Evolutionary conservation across 1,139 yeast genomes (phyloP).

Genomic region (Hanseniaspora sp.): DNA sequence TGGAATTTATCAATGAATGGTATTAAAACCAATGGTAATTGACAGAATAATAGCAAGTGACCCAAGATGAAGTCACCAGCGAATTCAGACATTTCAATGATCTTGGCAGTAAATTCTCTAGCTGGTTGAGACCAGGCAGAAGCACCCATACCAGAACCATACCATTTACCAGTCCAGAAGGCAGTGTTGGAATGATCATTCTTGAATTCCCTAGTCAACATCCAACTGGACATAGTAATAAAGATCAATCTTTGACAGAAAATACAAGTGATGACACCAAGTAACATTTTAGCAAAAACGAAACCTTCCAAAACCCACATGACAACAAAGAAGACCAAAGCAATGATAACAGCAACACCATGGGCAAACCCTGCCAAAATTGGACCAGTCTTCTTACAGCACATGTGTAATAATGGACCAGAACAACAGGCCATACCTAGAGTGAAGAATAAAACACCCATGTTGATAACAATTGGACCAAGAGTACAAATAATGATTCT

Average conservation of each 20-base stretch:
- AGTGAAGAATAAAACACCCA: conserved; percentile 70
- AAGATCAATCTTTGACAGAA: conserved; percentile 81
- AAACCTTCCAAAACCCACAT: conserved; percentile 98
- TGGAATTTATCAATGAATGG: conserved; percentile 97
- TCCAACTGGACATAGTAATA: conserved; percentile 66
- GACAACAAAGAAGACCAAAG: conserved; percentile 75
- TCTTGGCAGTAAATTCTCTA: conserved; percentile 91
- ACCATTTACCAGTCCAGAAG: conserved; percentile 99
- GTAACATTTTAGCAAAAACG: conserved; percentile 72
- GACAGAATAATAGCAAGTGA: conserved; percentile 75
- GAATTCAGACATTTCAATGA: conserved; percentile 87
- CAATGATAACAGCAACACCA: conserved; percentile 80
- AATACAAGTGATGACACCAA: conserved; percentile 76
- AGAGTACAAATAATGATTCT: conserved; percentile 81
- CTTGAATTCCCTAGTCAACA: conserved; percentile 93
- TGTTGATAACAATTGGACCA: conserved; percentile 83
- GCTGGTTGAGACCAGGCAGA: conserved; percentile 94
- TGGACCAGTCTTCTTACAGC: conserved; percentile 97
- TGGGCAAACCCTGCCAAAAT: conserved; percentile 96
- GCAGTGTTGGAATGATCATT: conserved; percentile 94
- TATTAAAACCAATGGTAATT: conserved; percentile 72
- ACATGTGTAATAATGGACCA: conserved; percentile 85
- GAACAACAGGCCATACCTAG: conserved; percentile 87
- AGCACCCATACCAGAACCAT: conserved; percentile 87
- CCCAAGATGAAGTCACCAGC: conserved; percentile 95